Base-by-base conservation (phyloP, 2,329 filamentous ascomycete genomes). In the Penicillium sp. region DNA sequence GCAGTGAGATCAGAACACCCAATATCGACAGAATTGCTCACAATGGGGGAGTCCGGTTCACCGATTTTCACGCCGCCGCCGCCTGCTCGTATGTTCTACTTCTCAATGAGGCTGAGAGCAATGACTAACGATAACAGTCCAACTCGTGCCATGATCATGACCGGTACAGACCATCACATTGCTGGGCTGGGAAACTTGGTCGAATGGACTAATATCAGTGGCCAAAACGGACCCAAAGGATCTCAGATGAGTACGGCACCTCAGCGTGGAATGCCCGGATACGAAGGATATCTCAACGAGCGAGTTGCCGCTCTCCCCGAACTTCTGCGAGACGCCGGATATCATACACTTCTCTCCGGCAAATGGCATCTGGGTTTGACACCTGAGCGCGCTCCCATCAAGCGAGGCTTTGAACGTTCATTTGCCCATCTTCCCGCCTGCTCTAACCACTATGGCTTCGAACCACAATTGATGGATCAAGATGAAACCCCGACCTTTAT, bases 91-190 rank as follows among this genome's bases (percentile, higher is more conserved):
- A 55, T 48, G 69, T 64, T 28, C 8, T 18, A 33, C n/a, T 21
- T 52, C 26, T 20, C 26, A 45, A 9, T n/a, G 24, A 23, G 14
- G 6, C n/a, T 24, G 20, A 40, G n/a, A 3, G 12, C 5, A 51
- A 42, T 23, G 14, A 43, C 18, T 52, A 24, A 52, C 23, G 5
- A 7, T 9, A 20, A 18, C 30, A 73, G 70, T 28, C 85, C 85
- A 1, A 84, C 83, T 2, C 75, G 84, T 38, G 82, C 83, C 18
- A 87, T 87, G 84, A 79, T 87, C 62, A 81, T 87, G 77, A 85
- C 83, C 0, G 83, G 83, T 3, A 86, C 83, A 0, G 83, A 85
- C 63, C 79, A 85, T 62, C 83, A 76, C 55, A 75, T 75, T 57
- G 73, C 73, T 11, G 73, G 84, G 1, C 73, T 86, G 2, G 83